Conservation (phyloP, 148 eudicot genomes). For the Simmondsia chinensis region DNA sequence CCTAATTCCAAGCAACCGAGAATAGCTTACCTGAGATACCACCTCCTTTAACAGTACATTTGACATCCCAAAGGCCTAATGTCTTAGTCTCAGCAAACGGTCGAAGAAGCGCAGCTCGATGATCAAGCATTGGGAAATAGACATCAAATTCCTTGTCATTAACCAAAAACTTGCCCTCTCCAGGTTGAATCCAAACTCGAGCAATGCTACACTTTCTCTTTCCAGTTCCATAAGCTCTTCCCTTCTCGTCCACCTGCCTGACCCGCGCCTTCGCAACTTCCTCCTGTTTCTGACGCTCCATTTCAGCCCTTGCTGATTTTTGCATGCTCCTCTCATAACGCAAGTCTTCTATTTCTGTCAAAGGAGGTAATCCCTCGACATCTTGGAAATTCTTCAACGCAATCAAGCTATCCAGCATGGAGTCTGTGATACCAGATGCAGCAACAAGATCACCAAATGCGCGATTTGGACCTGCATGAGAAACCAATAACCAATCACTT, state of each 20-base stretch:
- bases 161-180: slow-evolving; percentile 64
- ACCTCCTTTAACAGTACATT: slow-evolving; percentile 94
- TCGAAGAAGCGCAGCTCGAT: slow-evolving; percentile 94
- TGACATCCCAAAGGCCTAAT: slow-evolving; percentile 80
- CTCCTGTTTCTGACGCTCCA: slow-evolving; percentile 84
- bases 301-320: slow-evolving; percentile 58
- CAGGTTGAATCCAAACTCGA: slow-evolving; percentile 93
- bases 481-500: slow-evolving; percentile 1
- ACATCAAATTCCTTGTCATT: slow-evolving; percentile 88
- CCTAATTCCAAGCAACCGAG: too few species aligned
- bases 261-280: slow-evolving; percentile 77
- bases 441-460: slow-evolving; percentile 92
- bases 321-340: slow-evolving; percentile 54
- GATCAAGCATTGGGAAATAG: slow-evolving; percentile 94
- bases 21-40: slow-evolving; percentile 62
- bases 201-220: slow-evolving; percentile 90
- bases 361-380: slow-evolving; percentile 76
- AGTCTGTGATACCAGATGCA: slow-evolving; percentile 89
- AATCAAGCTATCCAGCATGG: slow-evolving; percentile 84
- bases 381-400: slow-evolving; percentile 74
- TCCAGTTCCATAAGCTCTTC: slow-evolving; percentile 97
- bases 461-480: slow-evolving; percentile 67
- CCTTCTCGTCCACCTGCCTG: slow-evolving; percentile 66
- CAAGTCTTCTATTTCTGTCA: slow-evolving; percentile 64
- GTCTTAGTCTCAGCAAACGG: slow-evolving; percentile 88